phyloP scores from a whole-genome alignment of 1,284 basidiomycete genomes.

The Ustilago hordei region DNA sequence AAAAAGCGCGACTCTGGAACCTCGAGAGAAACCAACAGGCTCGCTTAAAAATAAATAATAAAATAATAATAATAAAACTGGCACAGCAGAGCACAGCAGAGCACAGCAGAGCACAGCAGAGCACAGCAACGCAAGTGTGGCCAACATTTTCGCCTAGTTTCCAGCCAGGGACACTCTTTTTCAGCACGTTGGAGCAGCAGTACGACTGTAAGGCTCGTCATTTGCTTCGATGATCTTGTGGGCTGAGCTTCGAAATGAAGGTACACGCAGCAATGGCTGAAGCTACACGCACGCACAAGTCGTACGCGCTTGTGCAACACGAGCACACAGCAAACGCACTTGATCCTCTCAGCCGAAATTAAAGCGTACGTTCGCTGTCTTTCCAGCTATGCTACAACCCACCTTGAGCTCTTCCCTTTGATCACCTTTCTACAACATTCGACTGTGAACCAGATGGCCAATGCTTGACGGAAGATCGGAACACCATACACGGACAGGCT shows the following conservation, averaged over 20 bases:
- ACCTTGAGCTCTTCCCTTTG: neutral
- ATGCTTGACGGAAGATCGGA: neutral
- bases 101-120: too few species aligned
- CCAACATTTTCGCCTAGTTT: too few species aligned
- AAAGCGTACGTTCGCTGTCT: neutral
- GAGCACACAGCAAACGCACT: neutral
- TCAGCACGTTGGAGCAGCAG: too few species aligned
- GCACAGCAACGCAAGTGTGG: neutral
- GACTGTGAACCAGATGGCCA: neutral
- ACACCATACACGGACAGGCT: neutral
- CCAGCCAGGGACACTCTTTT: too few species aligned
- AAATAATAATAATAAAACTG: too few species aligned
- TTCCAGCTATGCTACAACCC: neutral
- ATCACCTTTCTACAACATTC: neutral
- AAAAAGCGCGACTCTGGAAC: neutral
- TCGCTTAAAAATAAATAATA: neutral
- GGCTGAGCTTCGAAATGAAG: neutral
- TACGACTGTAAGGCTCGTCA: neutral
- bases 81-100: neutral
- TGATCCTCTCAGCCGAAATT: neutral
- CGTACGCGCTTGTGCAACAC: slow-evolving; percentile 6
- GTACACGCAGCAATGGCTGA: neutral
- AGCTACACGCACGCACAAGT: neutral
- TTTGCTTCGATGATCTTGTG: neutral
- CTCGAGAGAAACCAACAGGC: slow-evolving; percentile 3